Percentiles rank a stretch among this genome's conserved stretches.
phyloP scores from a whole-genome alignment of 2,329 filamentous ascomycete genomes.

The Monosporascus sp. region DNA sequence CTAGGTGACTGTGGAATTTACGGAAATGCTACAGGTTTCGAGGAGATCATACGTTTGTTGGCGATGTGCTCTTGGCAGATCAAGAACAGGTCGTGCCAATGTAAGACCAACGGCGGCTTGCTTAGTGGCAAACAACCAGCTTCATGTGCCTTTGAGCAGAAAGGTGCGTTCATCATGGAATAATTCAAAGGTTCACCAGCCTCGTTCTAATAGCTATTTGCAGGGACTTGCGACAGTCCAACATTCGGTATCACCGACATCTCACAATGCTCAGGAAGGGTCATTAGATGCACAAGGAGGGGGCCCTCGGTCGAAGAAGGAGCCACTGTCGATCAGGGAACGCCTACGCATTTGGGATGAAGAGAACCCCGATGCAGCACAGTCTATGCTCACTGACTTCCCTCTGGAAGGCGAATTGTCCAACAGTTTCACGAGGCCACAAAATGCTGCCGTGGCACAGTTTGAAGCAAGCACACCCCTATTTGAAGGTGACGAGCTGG shows the following conservation, averaged over 20 bases:
- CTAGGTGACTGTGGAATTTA: not conserved
- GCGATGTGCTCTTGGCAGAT: constrained; percentile 20
- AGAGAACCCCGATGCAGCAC: constrained; percentile 25
- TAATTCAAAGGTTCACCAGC: too few relatives aligned
- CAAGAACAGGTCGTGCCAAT: constrained; percentile 5
- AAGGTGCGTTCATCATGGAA: constrained; percentile 14
- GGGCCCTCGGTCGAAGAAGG: not conserved
- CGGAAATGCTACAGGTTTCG: constrained; percentile 24
- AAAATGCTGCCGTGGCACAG: constrained; percentile 23
- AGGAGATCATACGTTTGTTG: constrained; percentile 26
- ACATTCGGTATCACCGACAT: constrained; percentile 4
- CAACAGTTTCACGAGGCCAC: constrained; percentile 32
- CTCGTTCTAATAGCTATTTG: constrained; percentile 6
- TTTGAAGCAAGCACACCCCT: constrained; percentile 26
- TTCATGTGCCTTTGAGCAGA: constrained; percentile 8
- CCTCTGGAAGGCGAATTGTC: constrained; percentile 20
- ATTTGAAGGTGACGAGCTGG: constrained; percentile 32
- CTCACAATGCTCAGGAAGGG: not conserved
- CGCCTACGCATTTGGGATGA: constrained; percentile 37
- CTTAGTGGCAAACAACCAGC: constrained; percentile 6
- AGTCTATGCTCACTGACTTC: constrained; percentile 23
- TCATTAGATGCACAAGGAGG: constrained; percentile 1
- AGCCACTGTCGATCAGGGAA: constrained; percentile 30
- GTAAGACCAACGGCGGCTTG: constrained; percentile 5
- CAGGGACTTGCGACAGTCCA: constrained; percentile 23